These are phyloP conservation scores for Orbilia blumenaviensis DNA, from an alignment of 2,329 filamentous ascomycete species.

Conservation along the genomic window DNA sequence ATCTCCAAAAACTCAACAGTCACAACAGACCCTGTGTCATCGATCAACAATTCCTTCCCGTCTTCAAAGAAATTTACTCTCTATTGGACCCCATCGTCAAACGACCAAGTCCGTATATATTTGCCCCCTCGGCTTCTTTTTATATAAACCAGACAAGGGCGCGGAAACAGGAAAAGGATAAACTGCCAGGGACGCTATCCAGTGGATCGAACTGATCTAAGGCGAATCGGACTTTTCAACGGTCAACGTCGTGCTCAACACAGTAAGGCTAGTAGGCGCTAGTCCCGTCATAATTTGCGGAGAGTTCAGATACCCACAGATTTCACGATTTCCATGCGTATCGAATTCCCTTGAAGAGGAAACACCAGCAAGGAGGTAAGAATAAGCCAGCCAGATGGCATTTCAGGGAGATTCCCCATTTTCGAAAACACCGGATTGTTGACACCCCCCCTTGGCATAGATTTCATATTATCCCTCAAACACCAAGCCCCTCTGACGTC, in stretches of 20 bases:
- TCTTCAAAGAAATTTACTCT: too few species aligned
- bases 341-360: constrained; percentile 9
- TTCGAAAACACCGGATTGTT: constrained; percentile 38
- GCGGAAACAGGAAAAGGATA: neutral
- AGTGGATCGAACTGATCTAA: constrained; percentile 27
- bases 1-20: constrained; percentile 12
- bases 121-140: constrained; percentile 16
- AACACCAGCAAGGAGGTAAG: constrained; percentile 23
- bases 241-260: constrained; percentile 36
- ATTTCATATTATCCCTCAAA: constrained; percentile 28
- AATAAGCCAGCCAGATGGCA: neutral
- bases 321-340: constrained; percentile 23
- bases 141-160: neutral
- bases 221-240: constrained; percentile 32
- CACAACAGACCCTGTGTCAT: neutral
- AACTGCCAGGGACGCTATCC: constrained; percentile 19
- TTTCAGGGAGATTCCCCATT: constrained; percentile 33
- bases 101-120: neutral
- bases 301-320: constrained; percentile 16
- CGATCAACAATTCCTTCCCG: constrained; percentile 8
- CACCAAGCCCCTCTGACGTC: constrained; percentile 39
- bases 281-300: neutral
- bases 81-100: neutral
- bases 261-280: neutral
- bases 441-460: constrained; percentile 5